Base-by-base conservation (phyloP, 164 flowering plant species). In the Protea cynaroides region DNA sequence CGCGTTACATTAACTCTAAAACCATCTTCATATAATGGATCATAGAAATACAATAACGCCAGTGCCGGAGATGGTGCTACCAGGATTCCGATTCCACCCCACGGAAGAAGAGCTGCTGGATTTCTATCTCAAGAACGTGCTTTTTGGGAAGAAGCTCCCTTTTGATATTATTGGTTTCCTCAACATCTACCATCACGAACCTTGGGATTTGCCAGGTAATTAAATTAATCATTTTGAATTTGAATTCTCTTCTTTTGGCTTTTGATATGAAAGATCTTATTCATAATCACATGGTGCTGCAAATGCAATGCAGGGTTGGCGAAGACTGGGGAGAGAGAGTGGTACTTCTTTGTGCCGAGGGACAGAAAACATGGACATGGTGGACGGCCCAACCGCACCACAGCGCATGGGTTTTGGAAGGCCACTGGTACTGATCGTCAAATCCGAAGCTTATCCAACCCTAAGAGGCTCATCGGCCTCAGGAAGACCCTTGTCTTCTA, bases 261-360 rank as follows among this genome's bases (percentile, higher is more conserved):
- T n/a, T n/a, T n/a, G n/a, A n/a, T n/a, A n/a, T n/a, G n/a, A n/a
- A n/a, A n/a, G n/a, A n/a, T n/a, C n/a, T n/a, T n/a, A n/a, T n/a
- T n/a, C n/a, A n/a, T n/a, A n/a, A n/a, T n/a, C n/a, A n/a, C n/a
- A n/a, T n/a, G n/a, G n/a, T n/a, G n/a, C n/a, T n/a, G n/a, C n/a
- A n/a, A n/a, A n/a, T n/a, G n/a, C 10, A 6, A 21, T 66, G 5
- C 79, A 93, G 98, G 82, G 22, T 46, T 89, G 81, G 86, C 98
- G 17, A 87, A 69, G 80, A 80, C 83, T 18, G 93, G 96, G 61
- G 98, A 89, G 72, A 85, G 97, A 65, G 98, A 94, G 60, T 94
- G 97, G 97, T 94, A 91, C 70, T 94, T 94, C 67, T 89, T 87
- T 67, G 98, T 94, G 68, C 95, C 92, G 0, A 80, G 96, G 65